Evolutionary conservation across 257 asterid species (phyloP).

Genomic region (Primulina tabacum): DNA sequence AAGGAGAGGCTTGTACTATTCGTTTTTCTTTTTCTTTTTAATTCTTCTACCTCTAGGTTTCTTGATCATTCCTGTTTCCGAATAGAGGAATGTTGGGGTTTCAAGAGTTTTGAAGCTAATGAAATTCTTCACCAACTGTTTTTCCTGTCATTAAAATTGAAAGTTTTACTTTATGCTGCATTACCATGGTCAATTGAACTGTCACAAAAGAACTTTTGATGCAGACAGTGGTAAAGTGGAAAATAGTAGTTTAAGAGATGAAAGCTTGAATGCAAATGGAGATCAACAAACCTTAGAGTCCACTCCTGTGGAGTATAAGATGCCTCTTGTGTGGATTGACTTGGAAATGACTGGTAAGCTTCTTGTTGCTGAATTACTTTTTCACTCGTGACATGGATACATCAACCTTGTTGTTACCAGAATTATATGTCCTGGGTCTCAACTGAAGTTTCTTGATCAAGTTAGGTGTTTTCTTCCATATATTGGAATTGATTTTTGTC

Average conservation of each 20-base stretch:
- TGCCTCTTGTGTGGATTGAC: constrained; percentile 98
- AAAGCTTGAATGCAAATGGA: constrained; percentile 29
- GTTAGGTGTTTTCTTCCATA: too few relatives aligned
- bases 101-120: constrained; percentile 3
- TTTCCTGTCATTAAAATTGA: background rate
- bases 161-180: constrained; percentile 3
- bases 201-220: constrained; percentile 17
- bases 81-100: background rate
- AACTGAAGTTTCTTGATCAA: too few relatives aligned
- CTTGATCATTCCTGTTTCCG: background rate
- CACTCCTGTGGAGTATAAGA: constrained; percentile 39
- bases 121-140: background rate
- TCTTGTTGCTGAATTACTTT: constrained; percentile 16
- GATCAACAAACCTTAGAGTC: constrained; percentile 30
- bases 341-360: constrained; percentile 92
- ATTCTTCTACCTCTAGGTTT: background rate
- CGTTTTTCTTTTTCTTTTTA: background rate
- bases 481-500: too few relatives aligned
- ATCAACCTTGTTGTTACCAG: background rate
- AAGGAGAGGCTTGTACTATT: constrained; percentile 25
- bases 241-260: constrained; percentile 31
- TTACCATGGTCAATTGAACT: constrained; percentile 2
- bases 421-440: too few relatives aligned
- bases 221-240: constrained; percentile 42
- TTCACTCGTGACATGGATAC: constrained; percentile 13